Evolutionary conservation across 1,284 basidiomycete genomes (phyloP).

Genomic region (Chondrostereum purpureum): DNA sequence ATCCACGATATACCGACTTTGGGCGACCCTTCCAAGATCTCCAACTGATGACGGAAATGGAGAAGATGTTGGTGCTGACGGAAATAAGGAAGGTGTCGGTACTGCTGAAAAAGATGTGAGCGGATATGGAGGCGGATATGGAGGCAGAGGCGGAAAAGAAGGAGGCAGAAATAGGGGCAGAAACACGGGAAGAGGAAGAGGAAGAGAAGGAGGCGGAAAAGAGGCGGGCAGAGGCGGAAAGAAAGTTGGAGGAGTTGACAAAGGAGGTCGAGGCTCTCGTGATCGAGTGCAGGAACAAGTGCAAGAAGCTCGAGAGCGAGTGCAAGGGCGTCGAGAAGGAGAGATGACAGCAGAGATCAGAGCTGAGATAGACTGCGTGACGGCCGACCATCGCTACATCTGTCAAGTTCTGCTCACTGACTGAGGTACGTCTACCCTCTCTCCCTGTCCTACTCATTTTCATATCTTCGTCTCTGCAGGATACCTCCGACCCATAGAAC

Average conservation of each 20-base stretch:
- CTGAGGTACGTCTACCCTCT: background rate
- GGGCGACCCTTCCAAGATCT: too few species aligned
- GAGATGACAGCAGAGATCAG: background rate
- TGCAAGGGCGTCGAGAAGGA: too few species aligned
- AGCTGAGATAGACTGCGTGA: background rate
- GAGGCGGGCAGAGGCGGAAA: background rate
- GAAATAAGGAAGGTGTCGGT: too few species aligned
- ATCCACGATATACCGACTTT: too few species aligned
- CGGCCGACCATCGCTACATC: background rate
- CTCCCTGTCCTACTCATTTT: background rate
- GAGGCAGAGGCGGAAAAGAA: too few species aligned
- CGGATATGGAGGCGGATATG: too few species aligned
- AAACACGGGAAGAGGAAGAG: background rate
- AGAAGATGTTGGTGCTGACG: too few species aligned
- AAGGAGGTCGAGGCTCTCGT: background rate
- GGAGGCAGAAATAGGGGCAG: background rate
- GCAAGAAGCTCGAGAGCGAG: too few species aligned
- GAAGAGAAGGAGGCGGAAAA: background rate
- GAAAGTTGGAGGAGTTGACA: background rate
- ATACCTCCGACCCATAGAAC: background rate
- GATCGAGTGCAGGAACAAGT: background rate
- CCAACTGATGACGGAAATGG: too few species aligned
- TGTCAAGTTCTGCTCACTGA: background rate
- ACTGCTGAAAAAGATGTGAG: too few species aligned
- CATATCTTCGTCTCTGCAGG: background rate